A percentile compares a stretch with the other conserved stretches of the same genome.
Conservation (phyloP, 495 filamentous ascomycete genomes). For the Lasiosphaeriaceae sp. region DNA sequence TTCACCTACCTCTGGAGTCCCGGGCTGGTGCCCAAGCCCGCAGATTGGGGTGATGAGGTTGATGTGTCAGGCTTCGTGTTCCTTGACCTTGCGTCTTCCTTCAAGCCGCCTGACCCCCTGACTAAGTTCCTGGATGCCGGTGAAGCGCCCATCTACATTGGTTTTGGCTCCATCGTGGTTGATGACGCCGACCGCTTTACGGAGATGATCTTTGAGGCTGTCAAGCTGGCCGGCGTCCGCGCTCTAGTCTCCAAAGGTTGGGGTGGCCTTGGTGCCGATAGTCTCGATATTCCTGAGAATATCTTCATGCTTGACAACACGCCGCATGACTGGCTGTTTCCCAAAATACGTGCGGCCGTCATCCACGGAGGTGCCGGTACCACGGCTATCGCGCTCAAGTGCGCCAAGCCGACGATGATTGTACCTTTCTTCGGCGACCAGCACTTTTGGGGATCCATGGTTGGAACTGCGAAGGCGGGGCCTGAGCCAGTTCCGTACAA, state of each 20-base stretch:
- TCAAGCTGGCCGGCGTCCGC: conserved; percentile 54
- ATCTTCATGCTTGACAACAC: conserved; percentile 63
- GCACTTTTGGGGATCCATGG: conserved; percentile 78
- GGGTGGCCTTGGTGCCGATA: conserved; percentile 58
- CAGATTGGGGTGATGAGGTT: conserved; percentile 70
- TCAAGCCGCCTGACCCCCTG: conserved; percentile 59
- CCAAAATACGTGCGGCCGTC: conserved; percentile 54
- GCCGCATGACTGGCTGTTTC: conserved; percentile 68
- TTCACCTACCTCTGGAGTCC: conserved; percentile 82
- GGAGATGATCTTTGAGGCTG: conserved; percentile 58
- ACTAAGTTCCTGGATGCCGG: conserved; percentile 60
- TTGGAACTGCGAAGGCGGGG: conserved; percentile 62
- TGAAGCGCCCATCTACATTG: conserved; percentile 58
- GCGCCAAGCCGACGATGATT: conserved; percentile 57
- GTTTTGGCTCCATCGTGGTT: conserved; percentile 67
- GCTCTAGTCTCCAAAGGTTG: conserved; percentile 65
- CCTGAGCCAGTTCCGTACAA: conserved; percentile 71
- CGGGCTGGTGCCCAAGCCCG: conserved; percentile 72
- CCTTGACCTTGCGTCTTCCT: conserved; percentile 59
- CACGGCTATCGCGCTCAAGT: conserved; percentile 61
- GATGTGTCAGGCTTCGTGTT: conserved; percentile 74
- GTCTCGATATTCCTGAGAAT: conserved; percentile 49
- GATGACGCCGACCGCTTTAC: conserved; percentile 63
- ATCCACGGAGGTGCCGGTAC: conserved; percentile 67
- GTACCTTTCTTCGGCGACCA: conserved; percentile 73